phyloP scores from a whole-genome alignment of 768 basidiomycete genomes.

The Leccinum subgranulosum region DNA sequence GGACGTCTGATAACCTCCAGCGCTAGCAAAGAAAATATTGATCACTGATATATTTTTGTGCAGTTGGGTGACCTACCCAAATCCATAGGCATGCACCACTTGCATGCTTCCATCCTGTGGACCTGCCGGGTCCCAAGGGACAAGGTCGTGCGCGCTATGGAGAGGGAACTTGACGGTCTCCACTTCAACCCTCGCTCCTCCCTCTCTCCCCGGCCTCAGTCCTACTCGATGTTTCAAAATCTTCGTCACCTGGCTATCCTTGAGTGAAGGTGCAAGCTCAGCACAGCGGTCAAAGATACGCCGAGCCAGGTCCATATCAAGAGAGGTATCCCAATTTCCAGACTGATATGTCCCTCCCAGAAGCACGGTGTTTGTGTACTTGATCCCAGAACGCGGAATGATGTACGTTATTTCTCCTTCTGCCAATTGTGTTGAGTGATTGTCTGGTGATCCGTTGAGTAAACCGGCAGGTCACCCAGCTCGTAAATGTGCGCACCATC shows the following conservation, averaged over 20 bases:
- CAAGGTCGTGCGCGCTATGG: constrained; percentile 14
- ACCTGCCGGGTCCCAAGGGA: constrained; percentile 15
- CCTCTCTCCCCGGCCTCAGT: constrained; percentile 51
- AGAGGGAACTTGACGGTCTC: constrained; percentile 40
- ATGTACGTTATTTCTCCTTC: constrained; percentile 47
- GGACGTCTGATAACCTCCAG: constrained; percentile 38
- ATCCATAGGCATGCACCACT: constrained; percentile 60
- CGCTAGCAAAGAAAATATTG: constrained; percentile 20
- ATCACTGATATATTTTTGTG: not conserved
- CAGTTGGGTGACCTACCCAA: constrained; percentile 38
- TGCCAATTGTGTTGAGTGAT: not conserved
- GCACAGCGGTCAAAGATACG: constrained; percentile 48
- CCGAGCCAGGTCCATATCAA: constrained; percentile 38
- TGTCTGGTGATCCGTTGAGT: constrained; percentile 10
- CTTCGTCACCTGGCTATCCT: constrained; percentile 34
- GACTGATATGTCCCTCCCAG: constrained; percentile 56
- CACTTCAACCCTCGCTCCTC: constrained; percentile 54
- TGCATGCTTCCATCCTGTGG: constrained; percentile 23
- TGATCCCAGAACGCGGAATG: constrained; percentile 53
- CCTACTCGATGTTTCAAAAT: constrained; percentile 57
- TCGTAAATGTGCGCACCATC: constrained; percentile 20
- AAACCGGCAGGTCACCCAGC: not conserved
- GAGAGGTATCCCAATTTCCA: constrained; percentile 50
- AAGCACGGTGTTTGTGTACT: constrained; percentile 43
- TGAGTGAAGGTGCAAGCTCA: constrained; percentile 35